Conservation (phyloP, 441 rosid genomes). For the Populus hybrid region DNA sequence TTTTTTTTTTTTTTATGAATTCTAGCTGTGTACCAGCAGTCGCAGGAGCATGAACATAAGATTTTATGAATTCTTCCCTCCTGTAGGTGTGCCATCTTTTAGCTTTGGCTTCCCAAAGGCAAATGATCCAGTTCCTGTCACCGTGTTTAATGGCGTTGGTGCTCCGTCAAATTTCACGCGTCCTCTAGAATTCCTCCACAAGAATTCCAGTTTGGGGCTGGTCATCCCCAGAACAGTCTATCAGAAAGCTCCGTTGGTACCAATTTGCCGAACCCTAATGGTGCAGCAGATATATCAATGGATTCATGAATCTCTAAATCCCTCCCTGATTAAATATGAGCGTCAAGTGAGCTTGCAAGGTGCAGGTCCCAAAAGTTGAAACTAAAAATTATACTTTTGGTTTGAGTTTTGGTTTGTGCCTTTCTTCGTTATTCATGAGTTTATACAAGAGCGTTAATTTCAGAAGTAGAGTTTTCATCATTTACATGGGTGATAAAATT, state of each 20-base stretch:
- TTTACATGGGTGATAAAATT: background rate
- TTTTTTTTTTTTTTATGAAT: conserved; percentile 1
- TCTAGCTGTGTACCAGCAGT: conserved; percentile 50
- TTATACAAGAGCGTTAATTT: conserved; percentile 2
- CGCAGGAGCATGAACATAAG: conserved; percentile 52
- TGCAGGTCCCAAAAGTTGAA: conserved; percentile 15
- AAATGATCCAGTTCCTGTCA: conserved; percentile 41
- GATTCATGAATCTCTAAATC: conserved; percentile 42
- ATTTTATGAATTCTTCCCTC: conserved; percentile 31
- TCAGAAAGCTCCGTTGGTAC: conserved; percentile 16
- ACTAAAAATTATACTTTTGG: conserved; percentile 15
- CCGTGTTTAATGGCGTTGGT: conserved; percentile 45
- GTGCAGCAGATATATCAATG: conserved; percentile 58
- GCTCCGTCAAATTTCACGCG: conserved; percentile 54
- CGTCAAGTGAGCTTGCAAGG: too few relatives aligned
- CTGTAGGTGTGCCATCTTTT: conserved; percentile 31
- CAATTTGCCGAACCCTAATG: conserved; percentile 33
- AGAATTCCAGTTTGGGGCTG: conserved; percentile 70
- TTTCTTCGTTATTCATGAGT: background rate
- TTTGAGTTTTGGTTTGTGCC: conserved; percentile 16
- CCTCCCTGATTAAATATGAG: background rate
- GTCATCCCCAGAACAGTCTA: conserved; percentile 28
- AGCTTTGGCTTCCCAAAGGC: conserved; percentile 54
- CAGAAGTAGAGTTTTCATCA: background rate
- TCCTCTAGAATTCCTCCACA: conserved; percentile 44